Evolutionary conservation across 2,329 filamentous ascomycete genomes (phyloP).

Genomic region (Thelonectria olida): DNA sequence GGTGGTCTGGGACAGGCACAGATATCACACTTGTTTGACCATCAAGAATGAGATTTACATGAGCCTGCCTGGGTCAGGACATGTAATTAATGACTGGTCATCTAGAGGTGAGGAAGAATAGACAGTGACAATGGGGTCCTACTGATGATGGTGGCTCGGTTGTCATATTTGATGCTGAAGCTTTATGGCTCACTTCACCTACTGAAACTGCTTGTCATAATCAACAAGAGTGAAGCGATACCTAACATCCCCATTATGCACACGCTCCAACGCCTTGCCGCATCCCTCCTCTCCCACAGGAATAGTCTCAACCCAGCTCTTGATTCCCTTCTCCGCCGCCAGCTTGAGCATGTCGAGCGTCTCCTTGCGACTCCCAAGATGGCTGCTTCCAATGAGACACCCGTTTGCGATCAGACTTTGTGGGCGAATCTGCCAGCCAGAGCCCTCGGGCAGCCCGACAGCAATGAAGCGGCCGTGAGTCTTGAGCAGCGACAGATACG

Average conservation of each 20-base stretch:
- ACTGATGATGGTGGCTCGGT: too few relatives aligned
- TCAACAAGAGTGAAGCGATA: slow-evolving; percentile 15
- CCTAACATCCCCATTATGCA: slow-evolving; percentile 23
- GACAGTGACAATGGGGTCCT: too few relatives aligned
- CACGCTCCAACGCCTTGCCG: slow-evolving; percentile 20
- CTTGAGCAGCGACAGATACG: slow-evolving; percentile 67
- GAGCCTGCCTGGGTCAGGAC: too few relatives aligned
- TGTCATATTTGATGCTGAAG: too few relatives aligned
- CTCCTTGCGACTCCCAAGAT: slow-evolving; percentile 57
- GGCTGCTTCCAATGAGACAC: slow-evolving; percentile 52
- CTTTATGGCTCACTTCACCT: too few relatives aligned
- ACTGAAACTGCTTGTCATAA: too few relatives aligned
- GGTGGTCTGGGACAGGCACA: too few relatives aligned
- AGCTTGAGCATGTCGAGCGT: slow-evolving; percentile 65
- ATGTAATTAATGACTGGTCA: too few relatives aligned
- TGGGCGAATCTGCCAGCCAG: slow-evolving; percentile 53
- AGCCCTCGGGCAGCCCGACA: slow-evolving; percentile 68
- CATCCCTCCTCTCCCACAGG: slow-evolving; percentile 21
- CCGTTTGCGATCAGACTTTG: slow-evolving; percentile 66
- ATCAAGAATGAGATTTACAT: too few relatives aligned
- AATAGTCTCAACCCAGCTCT: slow-evolving; percentile 58
- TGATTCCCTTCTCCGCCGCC: slow-evolving; percentile 60
- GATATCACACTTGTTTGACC: too few relatives aligned
- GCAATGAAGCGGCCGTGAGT: slow-evolving; percentile 68
- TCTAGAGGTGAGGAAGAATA: too few relatives aligned